Evolutionary conservation across 2,329 filamentous ascomycete genomes (phyloP), one percentile per base, ranked within the genome.

Genomic region (Penicillium sp.): DNA sequence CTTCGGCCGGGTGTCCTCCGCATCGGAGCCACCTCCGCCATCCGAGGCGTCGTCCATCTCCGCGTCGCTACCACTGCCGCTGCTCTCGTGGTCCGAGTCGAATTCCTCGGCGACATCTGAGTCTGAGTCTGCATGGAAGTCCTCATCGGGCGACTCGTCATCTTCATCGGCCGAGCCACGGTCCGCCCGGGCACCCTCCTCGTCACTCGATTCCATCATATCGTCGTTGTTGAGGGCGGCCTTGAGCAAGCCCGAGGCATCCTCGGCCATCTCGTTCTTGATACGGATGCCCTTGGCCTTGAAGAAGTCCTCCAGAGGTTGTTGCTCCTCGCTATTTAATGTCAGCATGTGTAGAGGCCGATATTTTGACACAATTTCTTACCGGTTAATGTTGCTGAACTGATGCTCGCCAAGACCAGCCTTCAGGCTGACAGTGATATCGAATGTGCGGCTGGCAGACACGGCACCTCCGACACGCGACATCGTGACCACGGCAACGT

Each of bases 261-360:
- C 94, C 69, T 96, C 94, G 56, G 95, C 88, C 78, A 99, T 96
- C 76, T 99, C 94, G 72, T 99, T 99, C 85, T 96, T 97, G 51
- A 95, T 92, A 48, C 92, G 89, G 66, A 99, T 82, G 55, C 87
- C 89, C 80, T 97, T 97, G 62, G 90, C 84, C 75, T 95, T 94
- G 83, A 99, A 96, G 78, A 99, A 99, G 62, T 88, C 86, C 73
- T 99, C 94, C n/a, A 99, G 83, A 6, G 90, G 89, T 75, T 94
- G 89, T 73, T 97, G 90, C 70, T 99, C 94, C 77, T 99, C 94
- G 63, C 81, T 81, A 38, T 38, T 31, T 14, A 39, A 33, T 33
- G 56, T 67, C 56, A 69, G 60, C 66, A 50, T n/a, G 11, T 16
- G 58, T 65, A 44, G 14, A 9, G 14, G 24, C 14, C 8, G 10